Base-by-base conservation (phyloP, 345 rosid genomes). In the Citrus reticulata region DNA sequence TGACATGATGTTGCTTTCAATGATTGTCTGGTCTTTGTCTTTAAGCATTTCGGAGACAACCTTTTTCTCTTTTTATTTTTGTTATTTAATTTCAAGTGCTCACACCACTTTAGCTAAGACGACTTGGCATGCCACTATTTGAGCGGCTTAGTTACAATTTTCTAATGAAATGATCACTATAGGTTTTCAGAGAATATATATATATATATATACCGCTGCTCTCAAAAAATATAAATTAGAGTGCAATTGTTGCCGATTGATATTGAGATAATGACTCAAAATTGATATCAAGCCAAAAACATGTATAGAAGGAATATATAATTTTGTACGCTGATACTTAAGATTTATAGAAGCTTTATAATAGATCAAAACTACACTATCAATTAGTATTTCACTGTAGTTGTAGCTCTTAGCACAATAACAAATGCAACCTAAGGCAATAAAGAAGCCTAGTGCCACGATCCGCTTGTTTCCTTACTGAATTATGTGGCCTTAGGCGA, bases 1-100 rank as follows among this genome's bases (percentile, higher is more conserved):
- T 74, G 81, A 73, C 77, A 74, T 79, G 79, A 79, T 79, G 72
- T 25, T 49, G 79, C 81, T 84, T 75, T 85, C 69, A 72, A 81
- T 83, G 79, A 85, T 83, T 77, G 84, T 71, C 64, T 58, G 68
- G 37, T 68, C 49, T 59, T 61, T 71, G 61, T 77, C 78, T 62
- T 70, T 67, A 35, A 70, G 30, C 79, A 72, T 80, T 76, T 78
- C 30, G 39, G 46, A 46, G 61, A 42, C 37, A 67, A 20, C 57
- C 78, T 54, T 74, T 66, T 20, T 20, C 22, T 35, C 17, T 46
- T 11, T 46, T 46, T 46, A 0, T 46, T 46, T 46, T 17, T 22
- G 10, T 58, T 6, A 13, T 17, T 59, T 49, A 19, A 58, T 35
- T 78, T 62, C 46, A 9, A 66, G 74, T 79, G 82, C 68, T 35